phyloP scores from a whole-genome alignment of 441 rosid genomes.

The Macaranga tanarius region DNA sequence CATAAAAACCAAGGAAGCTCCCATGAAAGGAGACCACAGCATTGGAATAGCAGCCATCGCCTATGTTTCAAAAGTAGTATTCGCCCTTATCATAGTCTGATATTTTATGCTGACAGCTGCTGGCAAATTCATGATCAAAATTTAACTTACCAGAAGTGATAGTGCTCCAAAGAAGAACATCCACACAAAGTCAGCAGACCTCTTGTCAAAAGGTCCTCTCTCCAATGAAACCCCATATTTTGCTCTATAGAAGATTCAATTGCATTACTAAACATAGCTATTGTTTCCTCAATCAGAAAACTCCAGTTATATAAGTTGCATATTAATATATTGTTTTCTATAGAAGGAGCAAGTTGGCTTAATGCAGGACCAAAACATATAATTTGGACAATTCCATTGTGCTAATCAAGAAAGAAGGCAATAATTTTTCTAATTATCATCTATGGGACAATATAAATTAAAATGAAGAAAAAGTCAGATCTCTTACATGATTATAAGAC shows the following conservation, averaged over 20 bases:
- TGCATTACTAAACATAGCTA: not conserved
- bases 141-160: constrained; percentile 46
- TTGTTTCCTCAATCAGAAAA: too few species aligned
- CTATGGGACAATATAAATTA: too few species aligned
- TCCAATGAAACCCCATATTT: constrained; percentile 60
- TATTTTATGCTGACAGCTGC: too few species aligned
- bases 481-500: constrained; percentile 54
- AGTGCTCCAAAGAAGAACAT: constrained; percentile 66
- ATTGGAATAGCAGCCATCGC: constrained; percentile 48
- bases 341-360: not conserved
- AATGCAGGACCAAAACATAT: too few species aligned
- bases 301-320: not conserved
- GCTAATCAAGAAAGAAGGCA: not conserved
- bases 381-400: not conserved
- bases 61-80: constrained; percentile 15
- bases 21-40: constrained; percentile 51
- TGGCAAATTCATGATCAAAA: too few species aligned
- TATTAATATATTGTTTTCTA: too few species aligned
- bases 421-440: not conserved
- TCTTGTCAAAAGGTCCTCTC: constrained; percentile 66
- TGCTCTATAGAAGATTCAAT: constrained; percentile 37
- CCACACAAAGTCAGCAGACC: constrained; percentile 69
- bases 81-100: not conserved
- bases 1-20: constrained; percentile 60
- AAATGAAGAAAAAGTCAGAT: not conserved